A percentile compares a stretch with the other conserved stretches of the same genome.
Conservation (phyloP, 768 basidiomycete species). For the Russula sp. region DNA sequence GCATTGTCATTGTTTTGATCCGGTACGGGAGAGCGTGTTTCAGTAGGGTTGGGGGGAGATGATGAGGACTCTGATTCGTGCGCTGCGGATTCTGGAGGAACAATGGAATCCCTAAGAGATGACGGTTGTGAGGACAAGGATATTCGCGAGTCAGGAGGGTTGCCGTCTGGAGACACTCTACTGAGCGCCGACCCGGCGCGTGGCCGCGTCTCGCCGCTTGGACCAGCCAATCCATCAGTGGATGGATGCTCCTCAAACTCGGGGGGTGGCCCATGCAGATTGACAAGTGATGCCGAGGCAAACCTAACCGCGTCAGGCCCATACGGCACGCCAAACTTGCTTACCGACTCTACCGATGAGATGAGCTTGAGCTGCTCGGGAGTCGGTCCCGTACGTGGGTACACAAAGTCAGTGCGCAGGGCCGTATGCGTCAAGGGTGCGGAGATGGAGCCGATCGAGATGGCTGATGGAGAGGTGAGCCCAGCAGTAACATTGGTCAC, state of each 20-base stretch:
- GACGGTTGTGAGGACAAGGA: background rate
- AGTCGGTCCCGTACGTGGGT: constrained; percentile 60
- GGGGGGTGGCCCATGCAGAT: constrained; percentile 45
- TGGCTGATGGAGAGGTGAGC: constrained; percentile 62
- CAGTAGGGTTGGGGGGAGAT: background rate
- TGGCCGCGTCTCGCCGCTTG: background rate
- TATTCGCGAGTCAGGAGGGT: background rate
- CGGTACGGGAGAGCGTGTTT: background rate
- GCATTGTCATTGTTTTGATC: background rate
- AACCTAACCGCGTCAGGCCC: constrained; percentile 70
- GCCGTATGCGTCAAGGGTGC: constrained; percentile 72
- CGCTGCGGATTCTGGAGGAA: background rate
- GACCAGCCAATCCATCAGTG: constrained; percentile 20
- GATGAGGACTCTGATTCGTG: background rate
- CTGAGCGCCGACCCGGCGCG: constrained; percentile 16
- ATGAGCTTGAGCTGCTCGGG: constrained; percentile 66
- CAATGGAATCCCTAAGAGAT: background rate
- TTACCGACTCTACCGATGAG: constrained; percentile 61
- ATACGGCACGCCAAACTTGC: constrained; percentile 72
- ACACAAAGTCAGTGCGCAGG: constrained; percentile 66
- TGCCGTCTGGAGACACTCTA: constrained; percentile 5
- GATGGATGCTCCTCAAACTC: constrained; percentile 45
- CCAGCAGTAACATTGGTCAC: constrained; percentile 37
- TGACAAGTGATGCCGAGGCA: constrained; percentile 47
- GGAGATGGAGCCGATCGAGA: constrained; percentile 73